A percentile compares a stretch with the other conserved stretches of the same genome.
Evolutionary conservation across 2,329 filamentous ascomycete genomes (phyloP).

Genomic region (Apiospora aurea): DNA sequence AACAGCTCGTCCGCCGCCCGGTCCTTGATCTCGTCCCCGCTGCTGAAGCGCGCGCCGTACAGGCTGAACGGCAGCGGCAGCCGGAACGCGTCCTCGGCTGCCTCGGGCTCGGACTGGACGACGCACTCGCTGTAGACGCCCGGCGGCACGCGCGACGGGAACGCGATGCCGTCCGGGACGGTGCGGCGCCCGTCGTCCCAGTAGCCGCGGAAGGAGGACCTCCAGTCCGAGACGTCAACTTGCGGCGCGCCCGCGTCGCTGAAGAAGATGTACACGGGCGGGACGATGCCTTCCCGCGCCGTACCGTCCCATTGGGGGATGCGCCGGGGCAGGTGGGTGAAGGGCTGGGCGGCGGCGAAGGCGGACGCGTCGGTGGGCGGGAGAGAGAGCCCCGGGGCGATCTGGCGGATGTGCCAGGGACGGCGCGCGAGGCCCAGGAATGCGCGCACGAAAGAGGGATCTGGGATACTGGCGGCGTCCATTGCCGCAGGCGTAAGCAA

Average conservation of each 20-base stretch:
- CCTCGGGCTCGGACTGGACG: conserved; percentile 32
- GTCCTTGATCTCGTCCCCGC: conserved; percentile 33
- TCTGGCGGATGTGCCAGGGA: conserved; percentile 30
- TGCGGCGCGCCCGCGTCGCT: background rate
- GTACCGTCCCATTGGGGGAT: conserved; percentile 5
- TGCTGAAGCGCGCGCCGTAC: conserved; percentile 37
- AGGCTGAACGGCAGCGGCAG: conserved; percentile 35
- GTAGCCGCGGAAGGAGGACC: background rate
- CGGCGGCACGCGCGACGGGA: conserved; percentile 29
- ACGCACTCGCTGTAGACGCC: conserved; percentile 40
- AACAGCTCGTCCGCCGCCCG: conserved; percentile 37
- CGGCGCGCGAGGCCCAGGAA: conserved; percentile 34
- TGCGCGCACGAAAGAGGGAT: conserved; percentile 31
- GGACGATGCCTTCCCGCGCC: background rate
- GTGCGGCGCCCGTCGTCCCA: background rate
- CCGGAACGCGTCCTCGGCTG: conserved; percentile 40
- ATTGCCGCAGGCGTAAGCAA: conserved; percentile 26
- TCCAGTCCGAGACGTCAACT: background rate
- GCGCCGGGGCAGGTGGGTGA: conserved; percentile 32
- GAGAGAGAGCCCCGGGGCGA: conserved; percentile 32
- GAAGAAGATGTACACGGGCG: conserved; percentile 39
- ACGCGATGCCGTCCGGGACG: conserved; percentile 3
- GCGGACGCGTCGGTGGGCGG: conserved; percentile 28
- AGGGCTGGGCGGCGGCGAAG: conserved; percentile 35
- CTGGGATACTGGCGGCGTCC: conserved; percentile 31